A percentile compares a stretch with the other conserved stretches of the same genome.
Conservation (phyloP, 352 stramenopile genomes). For the Globisporangium echinulatum region DNA sequence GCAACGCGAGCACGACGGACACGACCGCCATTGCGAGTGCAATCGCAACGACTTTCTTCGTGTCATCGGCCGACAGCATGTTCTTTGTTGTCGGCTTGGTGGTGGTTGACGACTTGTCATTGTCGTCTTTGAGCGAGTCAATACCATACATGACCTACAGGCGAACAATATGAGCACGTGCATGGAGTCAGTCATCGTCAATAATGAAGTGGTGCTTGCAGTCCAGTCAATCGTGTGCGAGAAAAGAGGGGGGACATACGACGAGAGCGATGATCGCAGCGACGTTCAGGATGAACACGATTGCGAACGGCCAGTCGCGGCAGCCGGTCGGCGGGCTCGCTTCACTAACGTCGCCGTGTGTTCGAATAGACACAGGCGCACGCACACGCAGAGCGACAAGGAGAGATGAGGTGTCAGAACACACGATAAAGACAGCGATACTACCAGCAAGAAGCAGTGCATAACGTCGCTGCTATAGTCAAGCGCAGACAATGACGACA, state of each 20-base stretch:
- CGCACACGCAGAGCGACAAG: background rate
- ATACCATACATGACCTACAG: slow-evolving; percentile 46
- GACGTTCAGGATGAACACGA: slow-evolving; percentile 77
- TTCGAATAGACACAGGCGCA: background rate
- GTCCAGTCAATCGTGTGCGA: too few relatives aligned
- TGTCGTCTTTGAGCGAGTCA: slow-evolving; percentile 35
- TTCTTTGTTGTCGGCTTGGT: slow-evolving; percentile 20
- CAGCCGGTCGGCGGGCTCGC: slow-evolving; percentile 27
- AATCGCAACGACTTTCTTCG: slow-evolving; percentile 49
- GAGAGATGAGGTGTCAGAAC: too few relatives aligned
- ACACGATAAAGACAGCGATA: too few relatives aligned
- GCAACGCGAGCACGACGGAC: slow-evolving; percentile 50
- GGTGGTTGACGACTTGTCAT: slow-evolving; percentile 18
- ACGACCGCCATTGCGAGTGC: slow-evolving; percentile 49
- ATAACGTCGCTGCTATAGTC: too few relatives aligned
- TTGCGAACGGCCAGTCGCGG: slow-evolving; percentile 73
- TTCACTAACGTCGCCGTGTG: slow-evolving; percentile 16
- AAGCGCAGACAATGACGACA: background rate
- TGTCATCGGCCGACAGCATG: slow-evolving; percentile 52
- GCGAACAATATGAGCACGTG: background rate
- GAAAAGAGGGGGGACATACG: slow-evolving; percentile 6
- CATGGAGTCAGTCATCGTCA: background rate
- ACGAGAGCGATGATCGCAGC: slow-evolving; percentile 63
- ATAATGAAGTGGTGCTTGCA: too few relatives aligned
- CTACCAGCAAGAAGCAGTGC: too few relatives aligned